Base-by-base conservation (phyloP, 345 rosid species). In the Pistacia vera region DNA sequence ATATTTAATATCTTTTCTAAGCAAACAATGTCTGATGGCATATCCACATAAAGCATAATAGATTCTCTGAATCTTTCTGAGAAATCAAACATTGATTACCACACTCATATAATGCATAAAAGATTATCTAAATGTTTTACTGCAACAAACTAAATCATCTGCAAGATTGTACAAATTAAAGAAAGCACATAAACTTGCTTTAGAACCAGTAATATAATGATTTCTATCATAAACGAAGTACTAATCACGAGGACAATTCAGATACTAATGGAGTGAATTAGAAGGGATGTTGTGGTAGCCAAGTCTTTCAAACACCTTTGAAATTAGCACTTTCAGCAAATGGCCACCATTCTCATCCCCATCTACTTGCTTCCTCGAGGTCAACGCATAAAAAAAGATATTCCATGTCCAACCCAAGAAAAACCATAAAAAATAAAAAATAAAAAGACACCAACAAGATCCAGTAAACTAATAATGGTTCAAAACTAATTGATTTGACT, bases 1-100 rank as follows among this genome's bases (percentile, higher is more conserved):
- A 93, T 10, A 70, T 85, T 70, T 59, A 48, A 11, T 66, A 70
- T 33, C 11, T 18, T 57, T 8, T 30, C 67, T 67, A 8, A 81
- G 68, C 68, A 65, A 64, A 20, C 54, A 68, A 41, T 33, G 16
- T 76, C 51, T 20, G 38, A 73, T 11, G 49, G 63, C 49, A 4
- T 33, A 25, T 33, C 60, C 20, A 73, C n/a, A 3, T 8, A 59
- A 46, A 48, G 58, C 60, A 56, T 9, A 55, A 12, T 14, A 55
- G 46, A 55, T 8, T 55, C 63, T 44, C 65, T 38, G 11, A 58
- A 49, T 41, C 2, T 30, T 68, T 68, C 28, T 6, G 11, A 0
- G 48, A 10, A 33, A 25, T 10, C 35, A 66, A 48, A n/a, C 11
- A 63, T 0, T 38, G 33, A 63, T 63, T 51, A 63, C 11, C 46